Conservation (phyloP, 805 yeast species). For the Saccharomycopsis schoenii region DNA sequence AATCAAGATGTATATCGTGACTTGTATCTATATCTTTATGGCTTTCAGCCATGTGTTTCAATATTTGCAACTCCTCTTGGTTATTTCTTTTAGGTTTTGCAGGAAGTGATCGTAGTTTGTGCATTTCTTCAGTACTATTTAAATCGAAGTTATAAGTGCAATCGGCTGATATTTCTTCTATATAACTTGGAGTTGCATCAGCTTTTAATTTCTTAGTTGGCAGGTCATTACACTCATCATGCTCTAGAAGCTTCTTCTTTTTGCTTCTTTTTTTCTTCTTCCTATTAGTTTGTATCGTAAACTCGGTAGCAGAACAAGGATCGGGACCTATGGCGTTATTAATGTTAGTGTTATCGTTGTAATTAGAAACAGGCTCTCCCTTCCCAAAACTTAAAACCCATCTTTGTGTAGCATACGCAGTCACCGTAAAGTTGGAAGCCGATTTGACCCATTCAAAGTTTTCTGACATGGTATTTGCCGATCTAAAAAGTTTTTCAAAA, state of each 20-base stretch:
- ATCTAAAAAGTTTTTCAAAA: background rate
- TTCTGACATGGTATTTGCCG: background rate
- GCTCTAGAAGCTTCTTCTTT: background rate
- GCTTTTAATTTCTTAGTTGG: no score
- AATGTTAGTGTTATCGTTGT: background rate
- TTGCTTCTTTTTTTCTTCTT: background rate
- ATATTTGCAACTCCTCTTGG: background rate
- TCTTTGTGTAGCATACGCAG: background rate
- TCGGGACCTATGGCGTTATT: background rate
- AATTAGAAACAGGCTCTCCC: background rate
- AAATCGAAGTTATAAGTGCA: background rate
- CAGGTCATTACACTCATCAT: background rate
- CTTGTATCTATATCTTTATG: background rate
- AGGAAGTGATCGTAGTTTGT: background rate
- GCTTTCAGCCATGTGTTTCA: background rate
- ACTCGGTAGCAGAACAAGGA: background rate
- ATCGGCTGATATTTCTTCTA: background rate
- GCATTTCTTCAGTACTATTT: background rate
- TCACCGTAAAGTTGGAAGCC: background rate
- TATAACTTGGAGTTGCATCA: background rate
- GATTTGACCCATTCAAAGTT: background rate
- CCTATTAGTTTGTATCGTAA: background rate
- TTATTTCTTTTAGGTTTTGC: background rate
- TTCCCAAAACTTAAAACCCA: background rate
- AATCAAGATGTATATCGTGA: background rate